Conservation (phyloP, 2,329 filamentous ascomycete species). For the Colletotrichum musicola region DNA sequence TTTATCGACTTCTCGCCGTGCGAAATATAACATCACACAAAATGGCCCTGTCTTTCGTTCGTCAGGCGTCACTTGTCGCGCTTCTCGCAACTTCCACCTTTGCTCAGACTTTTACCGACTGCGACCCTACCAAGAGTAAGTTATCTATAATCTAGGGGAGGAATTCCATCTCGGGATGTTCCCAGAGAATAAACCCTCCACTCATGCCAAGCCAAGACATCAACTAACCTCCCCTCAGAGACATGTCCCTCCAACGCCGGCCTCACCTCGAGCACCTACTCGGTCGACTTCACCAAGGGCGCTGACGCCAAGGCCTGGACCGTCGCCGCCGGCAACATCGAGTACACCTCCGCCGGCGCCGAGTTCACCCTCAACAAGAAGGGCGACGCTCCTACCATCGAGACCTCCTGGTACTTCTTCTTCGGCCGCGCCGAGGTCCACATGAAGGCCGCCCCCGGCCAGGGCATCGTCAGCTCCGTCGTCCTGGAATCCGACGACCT, state of each 20-base stretch:
- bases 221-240: conserved; percentile 38
- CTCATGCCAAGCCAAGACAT: background rate
- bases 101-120: conserved; percentile 36
- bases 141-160: background rate
- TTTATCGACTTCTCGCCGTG: conserved; percentile 10
- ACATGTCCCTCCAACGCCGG: conserved; percentile 74
- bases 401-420: conserved; percentile 84
- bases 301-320: conserved; percentile 58
- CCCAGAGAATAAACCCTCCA: background rate
- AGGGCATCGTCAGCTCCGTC: conserved; percentile 81
- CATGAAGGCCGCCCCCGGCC: conserved; percentile 52
- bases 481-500: conserved; percentile 82
- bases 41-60: conserved; percentile 37
- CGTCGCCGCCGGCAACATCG: conserved; percentile 43
- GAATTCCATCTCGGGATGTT: background rate
- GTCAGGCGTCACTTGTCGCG: conserved; percentile 36
- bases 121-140: conserved; percentile 39
- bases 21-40: conserved; percentile 5
- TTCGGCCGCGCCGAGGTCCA: conserved; percentile 80
- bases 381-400: conserved; percentile 72
- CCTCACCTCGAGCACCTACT: conserved; percentile 65
- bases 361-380: conserved; percentile 68
- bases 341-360: conserved; percentile 47
- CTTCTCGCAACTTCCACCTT: conserved; percentile 31
- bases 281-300: conserved; percentile 74